These are phyloP conservation scores for Moesziomyces antarcticus DNA, from an alignment of 1,284 basidiomycete species.

Conservation along the genomic window DNA sequence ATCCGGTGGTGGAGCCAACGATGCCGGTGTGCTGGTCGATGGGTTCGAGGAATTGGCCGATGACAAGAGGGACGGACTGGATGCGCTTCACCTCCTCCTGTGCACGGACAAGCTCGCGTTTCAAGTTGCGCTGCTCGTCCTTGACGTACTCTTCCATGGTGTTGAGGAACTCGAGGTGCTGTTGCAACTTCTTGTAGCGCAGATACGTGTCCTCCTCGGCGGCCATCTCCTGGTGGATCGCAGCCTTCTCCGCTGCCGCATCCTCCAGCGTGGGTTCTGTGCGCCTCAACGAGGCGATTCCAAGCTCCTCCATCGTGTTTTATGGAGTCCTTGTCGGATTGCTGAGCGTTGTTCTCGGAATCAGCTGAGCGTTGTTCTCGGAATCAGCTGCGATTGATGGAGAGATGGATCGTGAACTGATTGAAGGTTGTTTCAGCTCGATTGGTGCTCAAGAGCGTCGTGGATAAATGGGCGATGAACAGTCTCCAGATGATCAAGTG, in stretches of 20 bases:
- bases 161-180: slow-evolving; percentile 67
- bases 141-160: slow-evolving; percentile 83
- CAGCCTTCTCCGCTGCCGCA: slow-evolving; percentile 58
- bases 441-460: neutral
- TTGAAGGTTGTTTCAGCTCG: neutral
- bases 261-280: slow-evolving; percentile 58
- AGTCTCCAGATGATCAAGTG: neutral
- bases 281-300: slow-evolving; percentile 52
- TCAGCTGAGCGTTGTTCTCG: too few species aligned
- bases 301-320: slow-evolving; percentile 63
- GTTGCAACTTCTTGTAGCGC: slow-evolving; percentile 67
- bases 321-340: neutral
- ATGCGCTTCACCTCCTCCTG: slow-evolving; percentile 99
- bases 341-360: too few species aligned
- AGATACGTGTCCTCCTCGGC: slow-evolving; percentile 64
- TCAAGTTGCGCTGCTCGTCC: slow-evolving; percentile 97
- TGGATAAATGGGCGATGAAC: neutral
- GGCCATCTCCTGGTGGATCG: slow-evolving; percentile 56
- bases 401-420: too few species aligned
- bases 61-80: slow-evolving; percentile 98
- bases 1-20: slow-evolving; percentile 96
- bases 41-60: slow-evolving; percentile 98
- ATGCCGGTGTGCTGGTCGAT: slow-evolving; percentile 98
- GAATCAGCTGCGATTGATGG: too few species aligned
- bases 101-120: slow-evolving; percentile 95